Evolutionary conservation across 2,329 filamentous ascomycete genomes (phyloP).

Genomic region (Arthrobotrys megalospora): DNA sequence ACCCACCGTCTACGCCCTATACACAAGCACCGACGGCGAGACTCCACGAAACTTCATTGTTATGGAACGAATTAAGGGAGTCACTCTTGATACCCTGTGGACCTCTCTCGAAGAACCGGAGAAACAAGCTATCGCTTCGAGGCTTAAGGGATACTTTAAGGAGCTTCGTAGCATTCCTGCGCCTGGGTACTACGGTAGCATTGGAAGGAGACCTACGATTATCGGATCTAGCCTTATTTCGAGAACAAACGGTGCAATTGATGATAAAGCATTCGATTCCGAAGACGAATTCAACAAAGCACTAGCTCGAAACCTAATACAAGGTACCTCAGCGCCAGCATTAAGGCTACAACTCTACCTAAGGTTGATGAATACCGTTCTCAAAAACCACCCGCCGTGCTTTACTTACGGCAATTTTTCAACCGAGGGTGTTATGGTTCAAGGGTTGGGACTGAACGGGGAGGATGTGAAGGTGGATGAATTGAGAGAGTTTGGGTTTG

Average conservation of each 20-base stretch:
- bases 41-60: slow-evolving; percentile 1
- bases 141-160: slow-evolving; percentile 12
- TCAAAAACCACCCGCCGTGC: slow-evolving; percentile 9
- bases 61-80: slow-evolving; percentile 10
- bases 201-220: not conserved
- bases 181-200: not conserved
- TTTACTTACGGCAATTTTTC: slow-evolving; percentile 10
- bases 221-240: not conserved
- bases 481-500: not conserved
- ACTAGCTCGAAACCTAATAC: not conserved
- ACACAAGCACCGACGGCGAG: not conserved
- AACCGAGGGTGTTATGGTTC: not conserved
- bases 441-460: not conserved
- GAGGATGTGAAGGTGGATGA: too few species aligned
- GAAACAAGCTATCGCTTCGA: slow-evolving; percentile 3
- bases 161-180: not conserved
- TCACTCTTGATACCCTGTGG: not conserved
- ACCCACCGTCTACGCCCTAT: slow-evolving; percentile 5
- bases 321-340: not conserved
- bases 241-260: not conserved
- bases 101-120: not conserved
- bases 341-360: slow-evolving; percentile 1
- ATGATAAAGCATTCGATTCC: not conserved
- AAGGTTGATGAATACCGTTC: not conserved
- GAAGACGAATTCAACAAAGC: slow-evolving; percentile 3